Base-by-base conservation (phyloP, 257 asterid genomes). In the Solanum chaucha region DNA sequence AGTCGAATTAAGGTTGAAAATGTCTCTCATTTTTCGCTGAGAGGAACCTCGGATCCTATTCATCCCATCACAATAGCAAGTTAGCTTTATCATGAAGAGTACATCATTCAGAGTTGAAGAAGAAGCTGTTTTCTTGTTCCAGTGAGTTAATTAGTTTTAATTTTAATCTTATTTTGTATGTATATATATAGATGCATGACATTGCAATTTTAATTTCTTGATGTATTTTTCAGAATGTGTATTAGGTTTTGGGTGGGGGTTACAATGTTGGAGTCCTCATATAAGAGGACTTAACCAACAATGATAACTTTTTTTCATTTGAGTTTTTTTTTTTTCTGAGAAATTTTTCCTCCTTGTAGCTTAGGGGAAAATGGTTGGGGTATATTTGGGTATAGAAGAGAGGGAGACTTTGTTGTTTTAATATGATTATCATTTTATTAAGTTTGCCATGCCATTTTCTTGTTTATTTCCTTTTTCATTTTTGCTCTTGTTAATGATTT, bases 21-120 rank as follows among this genome's bases (percentile, higher is more conserved):
- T 19, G 38, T 36, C 59, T 17, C 5, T 14, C 6, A 55, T n/a
- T 89, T 92, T 94, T 96, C 96, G 90, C 94, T 86, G 95, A 92
- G 96, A 94, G 94, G 98, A 94, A 92, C 95, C 94, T 94, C 94
- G 90, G 96, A 94, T 92, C 96, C 94, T 89, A 90, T 87, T 91
- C 87, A 68, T 86, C 90, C 88, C 89, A 8, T 65, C 88, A 51
- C 78, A 32, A 71, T 46, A 90, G 32, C 85, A 51, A 64, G 91
- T 81, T 89, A 71, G 83, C 65, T 78, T 78, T 41, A 24, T 44
- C 55, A 41, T 26, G 38, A 78, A 41, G 38, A 41, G 6, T 71
- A 8, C 38, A 41, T 14, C 59, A 6, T 44, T 24, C 64, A 44
- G 65, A 34, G 89, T 90, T 88, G 87, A 86, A 32, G 61, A 44